Conservation (phyloP, 352 stramenopile genomes). For the Pythium pyrilobum region DNA sequence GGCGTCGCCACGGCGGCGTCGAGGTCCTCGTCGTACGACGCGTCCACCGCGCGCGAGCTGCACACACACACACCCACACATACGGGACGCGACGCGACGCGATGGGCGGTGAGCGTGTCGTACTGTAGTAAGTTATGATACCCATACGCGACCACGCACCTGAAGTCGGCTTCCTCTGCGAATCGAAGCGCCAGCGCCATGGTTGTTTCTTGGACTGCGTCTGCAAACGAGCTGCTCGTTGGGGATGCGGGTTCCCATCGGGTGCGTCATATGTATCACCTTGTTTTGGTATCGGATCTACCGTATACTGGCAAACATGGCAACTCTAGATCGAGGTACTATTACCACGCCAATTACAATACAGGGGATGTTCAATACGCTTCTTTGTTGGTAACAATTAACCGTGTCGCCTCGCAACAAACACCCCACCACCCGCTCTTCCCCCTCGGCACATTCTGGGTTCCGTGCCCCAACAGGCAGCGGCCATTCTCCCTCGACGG, state of each 20-base stretch:
- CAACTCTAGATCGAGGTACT: background rate
- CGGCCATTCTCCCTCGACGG: background rate
- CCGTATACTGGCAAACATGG: too few relatives aligned
- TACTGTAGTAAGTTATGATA: too few relatives aligned
- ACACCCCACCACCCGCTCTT: slow-evolving; percentile 13
- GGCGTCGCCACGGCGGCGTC: slow-evolving; percentile 12
- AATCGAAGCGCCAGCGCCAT: slow-evolving; percentile 31
- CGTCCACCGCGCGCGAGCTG: slow-evolving; percentile 46
- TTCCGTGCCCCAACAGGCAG: background rate
- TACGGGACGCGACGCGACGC: background rate
- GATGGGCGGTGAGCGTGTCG: too few relatives aligned
- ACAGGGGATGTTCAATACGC: background rate
- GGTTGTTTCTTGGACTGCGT: background rate
- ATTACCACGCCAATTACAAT: background rate
- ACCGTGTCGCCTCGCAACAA: background rate
- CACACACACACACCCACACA: background rate
- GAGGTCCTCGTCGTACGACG: slow-evolving; percentile 22
- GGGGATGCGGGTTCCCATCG: background rate
- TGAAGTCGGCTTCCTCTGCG: slow-evolving; percentile 28
- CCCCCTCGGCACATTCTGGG: background rate
- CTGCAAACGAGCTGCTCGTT: background rate
- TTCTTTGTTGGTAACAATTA: background rate
- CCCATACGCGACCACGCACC: background rate
- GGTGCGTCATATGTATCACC: background rate
- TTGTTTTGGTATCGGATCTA: background rate